Percentiles rank a stretch among this genome's conserved stretches.
phyloP scores from a whole-genome alignment of 345 rosid species.

The Jatropha curcas region DNA sequence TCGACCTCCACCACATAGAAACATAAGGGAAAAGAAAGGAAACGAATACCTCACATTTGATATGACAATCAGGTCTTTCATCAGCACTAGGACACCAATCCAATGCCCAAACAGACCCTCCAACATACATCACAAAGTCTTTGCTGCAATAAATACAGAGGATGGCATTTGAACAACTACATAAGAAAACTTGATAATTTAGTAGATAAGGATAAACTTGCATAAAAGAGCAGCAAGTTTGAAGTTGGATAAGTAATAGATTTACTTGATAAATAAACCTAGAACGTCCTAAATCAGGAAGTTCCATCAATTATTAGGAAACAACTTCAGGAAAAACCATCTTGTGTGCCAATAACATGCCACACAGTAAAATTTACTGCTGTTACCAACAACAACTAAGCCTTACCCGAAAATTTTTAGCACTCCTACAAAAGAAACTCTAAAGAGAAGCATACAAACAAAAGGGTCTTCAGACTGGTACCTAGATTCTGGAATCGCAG shows the following conservation, averaged over 20 bases:
- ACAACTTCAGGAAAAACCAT: neutral
- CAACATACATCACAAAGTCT: constrained; percentile 76
- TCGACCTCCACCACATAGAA: neutral
- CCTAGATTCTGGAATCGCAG: constrained; percentile 42
- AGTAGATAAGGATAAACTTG: neutral
- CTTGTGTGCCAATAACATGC: neutral
- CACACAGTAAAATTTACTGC: neutral
- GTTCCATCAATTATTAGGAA: neutral
- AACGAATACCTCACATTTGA: constrained; percentile 67
- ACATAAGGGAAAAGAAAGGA: neutral
- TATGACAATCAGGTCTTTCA: constrained; percentile 39
- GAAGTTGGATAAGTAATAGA: neutral
- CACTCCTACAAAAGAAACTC: too few species aligned
- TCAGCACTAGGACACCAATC: constrained; percentile 89
- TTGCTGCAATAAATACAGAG: constrained; percentile 54
- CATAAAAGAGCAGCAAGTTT: neutral
- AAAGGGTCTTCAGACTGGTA: constrained; percentile 9
- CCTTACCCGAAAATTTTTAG: too few species aligned
- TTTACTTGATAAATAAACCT: neutral
- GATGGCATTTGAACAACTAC: neutral
- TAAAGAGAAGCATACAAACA: neutral
- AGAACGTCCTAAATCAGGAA: neutral
- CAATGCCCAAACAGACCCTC: constrained; percentile 90
- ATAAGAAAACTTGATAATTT: neutral
- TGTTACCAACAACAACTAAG: too few species aligned